Conservation (phyloP, 2,329 filamentous ascomycete genomes). For the Arthrinium phaeospermum region DNA sequence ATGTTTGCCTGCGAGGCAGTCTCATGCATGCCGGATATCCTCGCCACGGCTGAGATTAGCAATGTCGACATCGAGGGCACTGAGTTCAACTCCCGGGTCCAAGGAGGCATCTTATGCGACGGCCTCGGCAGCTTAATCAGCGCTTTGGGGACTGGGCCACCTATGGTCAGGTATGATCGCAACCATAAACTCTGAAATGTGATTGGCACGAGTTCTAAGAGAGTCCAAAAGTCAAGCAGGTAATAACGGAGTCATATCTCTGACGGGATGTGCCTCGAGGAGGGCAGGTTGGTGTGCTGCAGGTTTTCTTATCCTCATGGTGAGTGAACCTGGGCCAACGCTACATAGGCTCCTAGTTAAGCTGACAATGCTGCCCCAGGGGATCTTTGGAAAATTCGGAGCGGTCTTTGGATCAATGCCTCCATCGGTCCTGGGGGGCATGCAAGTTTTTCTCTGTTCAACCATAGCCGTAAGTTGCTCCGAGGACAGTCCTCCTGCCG, state of each 20-base stretch:
- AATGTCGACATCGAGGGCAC: constrained; percentile 63
- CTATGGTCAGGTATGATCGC: constrained; percentile 55
- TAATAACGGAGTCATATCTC: constrained; percentile 72
- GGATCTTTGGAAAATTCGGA: constrained; percentile 73
- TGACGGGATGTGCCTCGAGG: constrained; percentile 72
- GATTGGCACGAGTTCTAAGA: background rate
- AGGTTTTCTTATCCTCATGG: constrained; percentile 68
- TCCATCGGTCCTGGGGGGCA: constrained; percentile 50
- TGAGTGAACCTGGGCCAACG: background rate
- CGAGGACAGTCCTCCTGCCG: too few relatives aligned
- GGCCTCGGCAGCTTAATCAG: constrained; percentile 69
- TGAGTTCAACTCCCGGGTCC: constrained; percentile 71
- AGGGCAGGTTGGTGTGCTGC: constrained; percentile 71
- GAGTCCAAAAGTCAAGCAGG: constrained; percentile 60
- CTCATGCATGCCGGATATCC: constrained; percentile 63
- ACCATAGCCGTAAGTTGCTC: constrained; percentile 61
- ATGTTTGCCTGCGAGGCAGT: constrained; percentile 73
- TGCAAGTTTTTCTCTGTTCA: constrained; percentile 69
- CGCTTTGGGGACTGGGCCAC: constrained; percentile 69
- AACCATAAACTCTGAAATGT: background rate
- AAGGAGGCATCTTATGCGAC: constrained; percentile 71
- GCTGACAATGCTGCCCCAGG: constrained; percentile 40
- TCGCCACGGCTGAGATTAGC: constrained; percentile 56
- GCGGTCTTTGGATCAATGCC: constrained; percentile 72
- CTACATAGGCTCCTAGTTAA: background rate